Conservation (phyloP, 805 yeast genomes). For the Lipomyces japonicus region DNA sequence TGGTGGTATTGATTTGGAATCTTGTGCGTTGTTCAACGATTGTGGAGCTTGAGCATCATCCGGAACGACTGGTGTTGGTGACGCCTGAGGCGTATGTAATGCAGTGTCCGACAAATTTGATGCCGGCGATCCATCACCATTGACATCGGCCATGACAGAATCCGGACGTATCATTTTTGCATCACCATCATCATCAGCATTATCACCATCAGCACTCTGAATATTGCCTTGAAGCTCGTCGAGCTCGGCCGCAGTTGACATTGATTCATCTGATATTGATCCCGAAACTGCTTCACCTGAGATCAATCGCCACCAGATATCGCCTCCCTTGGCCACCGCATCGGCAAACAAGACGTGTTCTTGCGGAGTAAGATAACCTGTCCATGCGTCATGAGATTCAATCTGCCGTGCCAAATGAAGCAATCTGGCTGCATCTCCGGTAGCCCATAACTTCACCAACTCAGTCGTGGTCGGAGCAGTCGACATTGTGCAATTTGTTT, state of each 20-base stretch:
- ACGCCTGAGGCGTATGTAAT: conserved; percentile 4
- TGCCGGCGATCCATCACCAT: no score
- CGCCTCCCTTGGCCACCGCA: conserved; percentile 35
- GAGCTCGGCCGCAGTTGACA: no score
- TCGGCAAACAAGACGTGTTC: conserved; percentile 40
- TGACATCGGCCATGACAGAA: no score
- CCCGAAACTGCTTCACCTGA: conserved; percentile 10
- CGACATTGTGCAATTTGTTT: background rate
- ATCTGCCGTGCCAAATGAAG: conserved; percentile 27
- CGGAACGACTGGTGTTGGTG: background rate
- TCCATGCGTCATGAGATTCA: conserved; percentile 33
- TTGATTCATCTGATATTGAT: background rate
- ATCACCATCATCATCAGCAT: no score
- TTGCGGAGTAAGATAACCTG: conserved; percentile 38
- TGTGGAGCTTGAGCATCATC: no score
- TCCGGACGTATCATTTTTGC: no score
- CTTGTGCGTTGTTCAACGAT: no score
- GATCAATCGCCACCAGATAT: conserved; percentile 37
- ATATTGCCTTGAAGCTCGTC: no score
- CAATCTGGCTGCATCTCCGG: conserved; percentile 28
- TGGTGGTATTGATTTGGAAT: no score
- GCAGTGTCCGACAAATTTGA: no score
- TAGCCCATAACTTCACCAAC: conserved; percentile 25
- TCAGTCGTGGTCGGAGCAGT: conserved; percentile 2
- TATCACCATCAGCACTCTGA: no score